phyloP scores from a whole-genome alignment of 345 rosid species.

The Cardamine chenopodiifolia region DNA sequence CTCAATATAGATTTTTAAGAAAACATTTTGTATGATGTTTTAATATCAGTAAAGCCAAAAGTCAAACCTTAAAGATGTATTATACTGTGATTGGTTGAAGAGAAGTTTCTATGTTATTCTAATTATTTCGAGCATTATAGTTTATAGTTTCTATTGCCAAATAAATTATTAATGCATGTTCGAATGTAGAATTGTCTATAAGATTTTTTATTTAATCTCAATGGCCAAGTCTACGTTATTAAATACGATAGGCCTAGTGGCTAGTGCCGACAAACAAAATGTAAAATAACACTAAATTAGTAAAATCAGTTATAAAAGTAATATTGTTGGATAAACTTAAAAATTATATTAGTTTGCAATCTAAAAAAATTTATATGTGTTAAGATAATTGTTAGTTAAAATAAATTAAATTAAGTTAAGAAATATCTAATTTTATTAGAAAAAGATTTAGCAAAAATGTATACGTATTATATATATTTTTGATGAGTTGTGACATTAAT shows the following conservation, averaged over 20 bases:
- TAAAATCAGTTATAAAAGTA: neutral
- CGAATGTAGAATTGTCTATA: constrained; percentile 24
- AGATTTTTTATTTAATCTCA: constrained; percentile 9
- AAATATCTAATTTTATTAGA: too few species aligned
- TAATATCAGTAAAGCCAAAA: constrained; percentile 29
- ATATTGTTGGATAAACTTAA: too few species aligned
- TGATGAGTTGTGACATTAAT: too few species aligned
- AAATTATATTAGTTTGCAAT: too few species aligned
- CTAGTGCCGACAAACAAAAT: neutral
- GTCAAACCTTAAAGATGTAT: constrained; percentile 43
- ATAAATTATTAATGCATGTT: constrained; percentile 17
- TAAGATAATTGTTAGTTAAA: too few species aligned
- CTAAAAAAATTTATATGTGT: too few species aligned
- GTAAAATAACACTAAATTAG: neutral
- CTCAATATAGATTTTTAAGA: too few species aligned
- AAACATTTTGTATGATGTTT: constrained; percentile 11
- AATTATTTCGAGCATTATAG: neutral
- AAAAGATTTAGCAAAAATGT: too few species aligned
- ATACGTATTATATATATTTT: too few species aligned
- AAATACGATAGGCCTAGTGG: neutral
- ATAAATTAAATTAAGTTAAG: too few species aligned
- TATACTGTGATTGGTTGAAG: constrained; percentile 28
- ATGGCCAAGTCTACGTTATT: constrained; percentile 30
- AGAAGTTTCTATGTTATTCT: constrained; percentile 19
- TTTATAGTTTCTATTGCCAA: neutral